Percentiles rank a stretch among this genome's conserved stretches.
These are phyloP conservation scores for Millerozyma acaciae DNA, from an alignment of 805 yeast genomes.

Conservation along the genomic window DNA sequence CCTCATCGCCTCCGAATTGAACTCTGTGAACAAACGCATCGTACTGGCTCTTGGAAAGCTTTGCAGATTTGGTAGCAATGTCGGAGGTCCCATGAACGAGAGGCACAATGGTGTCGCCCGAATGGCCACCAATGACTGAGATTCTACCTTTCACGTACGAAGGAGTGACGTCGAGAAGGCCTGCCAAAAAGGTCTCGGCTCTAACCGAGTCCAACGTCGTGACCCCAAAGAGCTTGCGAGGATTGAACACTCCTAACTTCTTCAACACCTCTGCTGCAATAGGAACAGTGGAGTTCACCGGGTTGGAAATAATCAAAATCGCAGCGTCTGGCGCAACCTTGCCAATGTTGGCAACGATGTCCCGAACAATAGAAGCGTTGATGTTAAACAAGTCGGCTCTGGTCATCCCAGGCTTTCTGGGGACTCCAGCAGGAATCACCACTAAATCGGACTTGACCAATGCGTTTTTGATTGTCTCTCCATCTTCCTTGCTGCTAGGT, in stretches of 20 bases:
- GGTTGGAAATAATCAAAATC: conserved; percentile 44
- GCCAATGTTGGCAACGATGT: conserved; percentile 38
- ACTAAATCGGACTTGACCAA: conserved; percentile 38
- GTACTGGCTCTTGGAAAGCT: conserved; percentile 13
- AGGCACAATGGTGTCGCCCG: conserved; percentile 46
- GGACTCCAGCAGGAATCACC: conserved; percentile 46
- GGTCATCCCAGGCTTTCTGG: conserved; percentile 48
- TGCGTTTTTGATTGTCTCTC: conserved; percentile 32
- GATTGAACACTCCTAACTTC: conserved; percentile 44
- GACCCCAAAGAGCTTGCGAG: conserved; percentile 43
- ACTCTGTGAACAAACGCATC: conserved; percentile 38
- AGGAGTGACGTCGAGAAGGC: conserved; percentile 30
- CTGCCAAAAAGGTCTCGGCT: conserved; percentile 44
- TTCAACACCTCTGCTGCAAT: conserved; percentile 48
- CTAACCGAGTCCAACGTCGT: conserved; percentile 45
- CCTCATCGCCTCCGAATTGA: conserved; percentile 87
- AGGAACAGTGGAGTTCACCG: conserved; percentile 45
- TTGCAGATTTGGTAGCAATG: conserved; percentile 12
- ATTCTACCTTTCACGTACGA: conserved; percentile 33
- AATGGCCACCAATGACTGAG: conserved; percentile 45
- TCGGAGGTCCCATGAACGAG: conserved; percentile 19
- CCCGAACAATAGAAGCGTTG: conserved; percentile 43
- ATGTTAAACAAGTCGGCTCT: conserved; percentile 45
- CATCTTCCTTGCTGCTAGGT: conserved; percentile 37
- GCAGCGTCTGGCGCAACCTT: conserved; percentile 39